phyloP scores from a whole-genome alignment of 2,329 filamentous ascomycete species.

The Phialocephala sp. region DNA sequence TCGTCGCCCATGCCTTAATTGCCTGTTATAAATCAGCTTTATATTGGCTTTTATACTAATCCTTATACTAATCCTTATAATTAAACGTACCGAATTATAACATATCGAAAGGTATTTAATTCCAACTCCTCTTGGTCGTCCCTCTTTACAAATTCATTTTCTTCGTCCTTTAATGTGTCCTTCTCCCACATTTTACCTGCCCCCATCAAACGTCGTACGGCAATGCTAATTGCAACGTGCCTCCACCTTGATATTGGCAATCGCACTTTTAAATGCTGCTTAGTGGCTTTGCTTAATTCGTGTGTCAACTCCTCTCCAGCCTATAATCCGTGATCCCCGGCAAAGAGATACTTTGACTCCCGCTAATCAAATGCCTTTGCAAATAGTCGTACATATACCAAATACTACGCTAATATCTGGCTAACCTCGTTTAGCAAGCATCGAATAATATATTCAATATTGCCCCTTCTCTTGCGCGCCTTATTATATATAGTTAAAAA shows the following conservation, averaged over 20 bases:
- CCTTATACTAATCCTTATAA: too few relatives aligned
- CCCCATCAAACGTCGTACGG: too few relatives aligned
- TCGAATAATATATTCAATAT: slow-evolving; percentile 21
- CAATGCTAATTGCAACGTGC: slow-evolving; percentile 17
- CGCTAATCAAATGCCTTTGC: not conserved
- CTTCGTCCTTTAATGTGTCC: slow-evolving; percentile 13
- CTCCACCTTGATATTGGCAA: slow-evolving; percentile 10
- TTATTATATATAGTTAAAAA: slow-evolving; percentile 24
- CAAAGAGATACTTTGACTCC: not conserved
- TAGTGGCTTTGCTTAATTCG: not conserved
- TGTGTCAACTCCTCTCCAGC: not conserved
- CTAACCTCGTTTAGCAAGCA: slow-evolving; percentile 10
- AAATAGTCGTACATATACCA: slow-evolving; percentile 15
- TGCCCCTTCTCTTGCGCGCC: slow-evolving; percentile 15
- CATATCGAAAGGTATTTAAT: not conserved
- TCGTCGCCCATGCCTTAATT: too few relatives aligned
- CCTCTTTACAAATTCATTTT: slow-evolving; percentile 6
- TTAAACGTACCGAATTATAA: not conserved
- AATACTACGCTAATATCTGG: slow-evolving; percentile 16
- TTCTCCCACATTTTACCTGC: slow-evolving; percentile 15
- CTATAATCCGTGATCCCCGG: not conserved
- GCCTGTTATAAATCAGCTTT: too few relatives aligned
- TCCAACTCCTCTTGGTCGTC: slow-evolving; percentile 4
- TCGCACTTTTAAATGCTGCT: not conserved
- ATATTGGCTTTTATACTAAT: too few relatives aligned